Conservation (phyloP, 805 yeast species). For the baker's yeast (Saccharomyces cerevisiae) region DNA sequence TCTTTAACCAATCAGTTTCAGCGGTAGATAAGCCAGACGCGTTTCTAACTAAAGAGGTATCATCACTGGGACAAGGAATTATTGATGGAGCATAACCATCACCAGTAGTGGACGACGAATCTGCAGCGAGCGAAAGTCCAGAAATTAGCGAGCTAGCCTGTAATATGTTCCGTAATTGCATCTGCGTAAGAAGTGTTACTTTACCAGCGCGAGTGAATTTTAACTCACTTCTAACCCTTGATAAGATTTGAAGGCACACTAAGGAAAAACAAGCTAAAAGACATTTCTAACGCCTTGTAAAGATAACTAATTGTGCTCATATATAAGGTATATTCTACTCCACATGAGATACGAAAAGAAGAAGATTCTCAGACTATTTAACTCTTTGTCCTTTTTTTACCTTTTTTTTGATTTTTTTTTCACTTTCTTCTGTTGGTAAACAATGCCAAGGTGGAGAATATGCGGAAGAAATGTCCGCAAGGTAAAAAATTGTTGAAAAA, state of each 20-base stretch:
- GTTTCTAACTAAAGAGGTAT: conserved; percentile 31
- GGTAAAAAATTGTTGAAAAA: not conserved
- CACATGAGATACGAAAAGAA: not conserved
- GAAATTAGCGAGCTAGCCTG: not conserved
- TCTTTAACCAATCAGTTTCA: conserved; percentile 44
- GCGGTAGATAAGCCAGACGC: conserved; percentile 37
- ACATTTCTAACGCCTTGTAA: conserved; percentile 2
- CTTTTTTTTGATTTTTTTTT: not conserved
- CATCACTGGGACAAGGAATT: conserved; percentile 41
- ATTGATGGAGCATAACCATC: conserved; percentile 51
- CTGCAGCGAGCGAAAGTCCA: not conserved
- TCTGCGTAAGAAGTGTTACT: not conserved
- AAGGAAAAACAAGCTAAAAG: conserved; percentile 55
- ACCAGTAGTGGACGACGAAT: conserved; percentile 27
- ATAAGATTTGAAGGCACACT: conserved; percentile 37
- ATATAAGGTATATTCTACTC: not conserved
- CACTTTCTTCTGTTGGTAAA: not conserved
- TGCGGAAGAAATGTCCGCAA: not conserved
- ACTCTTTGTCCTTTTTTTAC: not conserved
- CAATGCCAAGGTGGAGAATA: not conserved
- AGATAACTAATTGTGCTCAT: not conserved
- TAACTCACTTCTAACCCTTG: not conserved
- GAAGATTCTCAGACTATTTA: not conserved
- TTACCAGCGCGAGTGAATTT: not conserved
- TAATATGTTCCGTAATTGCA: not conserved